A percentile compares a stretch with the other conserved stretches of the same genome.
These are phyloP conservation scores for Hypoxylon fuscum DNA, from an alignment of 495 filamentous ascomycete species.

Conservation along the genomic window DNA sequence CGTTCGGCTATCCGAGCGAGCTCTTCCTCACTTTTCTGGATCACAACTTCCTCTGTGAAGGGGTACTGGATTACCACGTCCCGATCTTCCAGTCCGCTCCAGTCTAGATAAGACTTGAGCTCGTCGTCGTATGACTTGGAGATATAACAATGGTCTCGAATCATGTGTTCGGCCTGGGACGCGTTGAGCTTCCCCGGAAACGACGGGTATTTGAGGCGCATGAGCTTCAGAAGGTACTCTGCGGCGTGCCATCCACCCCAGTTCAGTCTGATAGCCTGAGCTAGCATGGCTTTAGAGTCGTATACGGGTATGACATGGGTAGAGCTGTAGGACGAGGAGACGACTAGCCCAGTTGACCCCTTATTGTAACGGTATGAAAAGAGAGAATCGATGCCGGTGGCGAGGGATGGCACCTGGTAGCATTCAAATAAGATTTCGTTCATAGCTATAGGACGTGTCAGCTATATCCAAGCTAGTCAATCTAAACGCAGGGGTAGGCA, in stretches of 20 bases:
- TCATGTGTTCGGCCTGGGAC: constrained; percentile 84
- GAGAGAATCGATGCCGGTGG: constrained; percentile 93
- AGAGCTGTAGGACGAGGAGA: constrained; percentile 90
- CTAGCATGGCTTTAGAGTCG: constrained; percentile 80
- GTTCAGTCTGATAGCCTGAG: constrained; percentile 86
- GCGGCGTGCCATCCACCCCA: constrained; percentile 92
- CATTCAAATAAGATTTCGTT: constrained; percentile 96
- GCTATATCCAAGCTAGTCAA: background rate
- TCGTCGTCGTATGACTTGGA: constrained; percentile 84
- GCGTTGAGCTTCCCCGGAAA: constrained; percentile 86
- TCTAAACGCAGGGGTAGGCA: constrained; percentile 52
- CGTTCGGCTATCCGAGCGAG: constrained; percentile 86
- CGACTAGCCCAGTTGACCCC: constrained; percentile 85
- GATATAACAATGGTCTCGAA: constrained; percentile 90
- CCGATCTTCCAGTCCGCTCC: constrained; percentile 86
- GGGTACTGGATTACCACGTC: constrained; percentile 92
- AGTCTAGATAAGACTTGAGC: constrained; percentile 77
- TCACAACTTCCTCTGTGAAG: constrained; percentile 85
- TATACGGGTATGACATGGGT: constrained; percentile 97
- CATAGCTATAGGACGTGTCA: constrained; percentile 71
- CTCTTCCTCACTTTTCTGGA: constrained; percentile 93
- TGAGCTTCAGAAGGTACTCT: constrained; percentile 88
- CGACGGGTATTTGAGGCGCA: constrained; percentile 90
- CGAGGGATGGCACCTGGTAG: constrained; percentile 85
- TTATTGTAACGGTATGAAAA: constrained; percentile 94